A percentile compares a stretch with the other conserved stretches of the same genome.
phyloP scores from a whole-genome alignment of 2,329 filamentous ascomycete species.

The Claviceps quebecensis region DNA sequence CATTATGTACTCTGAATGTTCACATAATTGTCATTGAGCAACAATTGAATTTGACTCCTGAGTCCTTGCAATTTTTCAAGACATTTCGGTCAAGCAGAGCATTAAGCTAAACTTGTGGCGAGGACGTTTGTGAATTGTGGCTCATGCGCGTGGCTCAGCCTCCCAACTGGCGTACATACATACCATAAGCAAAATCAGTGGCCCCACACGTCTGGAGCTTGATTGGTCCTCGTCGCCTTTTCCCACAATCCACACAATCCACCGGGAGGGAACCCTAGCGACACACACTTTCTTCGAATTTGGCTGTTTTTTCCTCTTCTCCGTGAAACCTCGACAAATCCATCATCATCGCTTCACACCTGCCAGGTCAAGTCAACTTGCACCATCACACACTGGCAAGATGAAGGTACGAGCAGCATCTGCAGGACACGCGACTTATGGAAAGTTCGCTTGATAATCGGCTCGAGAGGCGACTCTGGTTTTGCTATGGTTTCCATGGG shows the following conservation, averaged over 20 bases:
- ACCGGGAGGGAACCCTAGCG: constrained; percentile 23
- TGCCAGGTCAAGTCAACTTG: constrained; percentile 30
- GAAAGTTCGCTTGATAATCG: not conserved
- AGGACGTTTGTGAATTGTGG: not conserved
- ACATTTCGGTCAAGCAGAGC: too few species aligned
- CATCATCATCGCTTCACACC: constrained; percentile 21
- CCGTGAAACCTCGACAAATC: constrained; percentile 9
- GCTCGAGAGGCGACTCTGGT: not conserved
- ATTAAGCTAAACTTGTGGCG: constrained; percentile 2
- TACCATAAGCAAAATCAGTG: not conserved
- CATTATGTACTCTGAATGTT: too few species aligned
- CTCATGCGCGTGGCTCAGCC: constrained; percentile 2
- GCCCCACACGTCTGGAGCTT: constrained; percentile 3
- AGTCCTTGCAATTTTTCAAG: too few species aligned
- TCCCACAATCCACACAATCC: constrained; percentile 5
- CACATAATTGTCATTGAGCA: not conserved
- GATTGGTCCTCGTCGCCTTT: constrained; percentile 17
- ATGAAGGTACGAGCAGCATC: constrained; percentile 27
- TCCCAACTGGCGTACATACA: not conserved
- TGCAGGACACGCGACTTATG: not conserved
- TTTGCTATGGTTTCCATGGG: too few species aligned
- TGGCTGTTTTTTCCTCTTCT: constrained; percentile 25
- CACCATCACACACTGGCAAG: constrained; percentile 31
- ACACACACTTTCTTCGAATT: constrained; percentile 28
- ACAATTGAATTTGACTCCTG: not conserved